phyloP scores from a whole-genome alignment of 225 moss, liverwort and hornwort species.

The Sphagnum tenellum region DNA sequence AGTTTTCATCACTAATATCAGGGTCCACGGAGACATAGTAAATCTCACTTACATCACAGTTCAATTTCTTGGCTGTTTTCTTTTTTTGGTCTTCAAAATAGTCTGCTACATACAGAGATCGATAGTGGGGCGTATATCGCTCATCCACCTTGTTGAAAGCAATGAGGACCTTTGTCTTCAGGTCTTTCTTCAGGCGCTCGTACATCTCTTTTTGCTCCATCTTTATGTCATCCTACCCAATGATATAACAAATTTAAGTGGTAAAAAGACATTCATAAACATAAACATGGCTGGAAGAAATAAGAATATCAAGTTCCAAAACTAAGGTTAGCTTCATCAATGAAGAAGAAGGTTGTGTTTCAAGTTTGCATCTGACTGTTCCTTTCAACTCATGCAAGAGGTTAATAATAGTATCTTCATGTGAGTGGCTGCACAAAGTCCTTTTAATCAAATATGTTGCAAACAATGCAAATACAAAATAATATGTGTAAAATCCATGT shows the following conservation, averaged over 20 bases:
- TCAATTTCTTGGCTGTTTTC: background rate
- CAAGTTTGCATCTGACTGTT: too few species aligned
- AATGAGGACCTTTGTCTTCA: background rate
- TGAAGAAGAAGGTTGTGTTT: too few species aligned
- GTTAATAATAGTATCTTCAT: background rate
- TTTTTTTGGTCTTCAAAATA: background rate
- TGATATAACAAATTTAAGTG: too few species aligned
- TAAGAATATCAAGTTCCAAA: background rate
- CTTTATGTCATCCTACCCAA: conserved; percentile 3
- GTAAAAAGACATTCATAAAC: background rate
- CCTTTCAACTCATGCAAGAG: background rate
- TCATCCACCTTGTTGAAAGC: background rate
- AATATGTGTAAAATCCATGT: too few species aligned
- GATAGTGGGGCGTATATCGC: background rate
- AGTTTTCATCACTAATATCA: background rate
- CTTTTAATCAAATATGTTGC: too few species aligned
- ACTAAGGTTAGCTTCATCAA: too few species aligned
- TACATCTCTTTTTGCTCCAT: conserved; percentile 7
- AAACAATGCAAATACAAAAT: too few species aligned
- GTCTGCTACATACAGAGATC: background rate
- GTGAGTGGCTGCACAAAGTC: too few species aligned
- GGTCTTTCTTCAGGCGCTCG: background rate
- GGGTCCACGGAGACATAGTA: background rate
- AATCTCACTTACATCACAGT: background rate
- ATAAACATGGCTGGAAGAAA: background rate